These are phyloP conservation scores for Alternaria panax DNA, from an alignment of 2,329 filamentous ascomycete genomes.

Conservation along the genomic window DNA sequence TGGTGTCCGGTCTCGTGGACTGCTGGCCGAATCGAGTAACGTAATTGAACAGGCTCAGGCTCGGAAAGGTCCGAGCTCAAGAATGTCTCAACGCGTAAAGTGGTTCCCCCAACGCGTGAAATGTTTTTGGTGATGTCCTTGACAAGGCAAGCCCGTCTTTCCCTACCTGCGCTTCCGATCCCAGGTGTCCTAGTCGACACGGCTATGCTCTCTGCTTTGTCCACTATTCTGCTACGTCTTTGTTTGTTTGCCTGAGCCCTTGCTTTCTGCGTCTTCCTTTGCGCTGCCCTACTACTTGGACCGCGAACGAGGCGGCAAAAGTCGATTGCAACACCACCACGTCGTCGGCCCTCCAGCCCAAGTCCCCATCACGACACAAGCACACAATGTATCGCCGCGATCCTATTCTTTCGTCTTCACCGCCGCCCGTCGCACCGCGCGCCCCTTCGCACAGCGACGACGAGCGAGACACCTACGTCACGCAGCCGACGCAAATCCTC, in stretches of 20 bases:
- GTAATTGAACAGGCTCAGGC: slow-evolving; percentile 18
- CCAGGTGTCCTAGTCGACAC: not conserved
- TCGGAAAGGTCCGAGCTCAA: slow-evolving; percentile 20
- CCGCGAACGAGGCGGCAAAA: slow-evolving; percentile 8
- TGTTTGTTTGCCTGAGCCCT: slow-evolving; percentile 18
- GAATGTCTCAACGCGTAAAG: slow-evolving; percentile 18
- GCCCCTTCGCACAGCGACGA: slow-evolving; percentile 53
- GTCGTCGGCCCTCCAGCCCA: not conserved
- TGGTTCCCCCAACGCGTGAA: slow-evolving; percentile 13
- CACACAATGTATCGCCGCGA: slow-evolving; percentile 43
- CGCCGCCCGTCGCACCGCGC: slow-evolving; percentile 25
- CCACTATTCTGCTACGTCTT: slow-evolving; percentile 10
- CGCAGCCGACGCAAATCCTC: slow-evolving; percentile 45
- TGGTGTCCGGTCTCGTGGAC: slow-evolving; percentile 5
- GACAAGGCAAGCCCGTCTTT: slow-evolving; percentile 14
- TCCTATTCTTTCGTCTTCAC: slow-evolving; percentile 46
- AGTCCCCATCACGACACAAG: not conserved
- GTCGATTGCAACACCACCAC: not conserved
- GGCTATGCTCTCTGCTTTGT: slow-evolving; percentile 27
- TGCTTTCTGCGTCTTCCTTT: slow-evolving; percentile 10
- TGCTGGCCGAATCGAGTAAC: slow-evolving; percentile 19
- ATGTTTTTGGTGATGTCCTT: slow-evolving; percentile 26
- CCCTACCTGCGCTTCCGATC: slow-evolving; percentile 1
- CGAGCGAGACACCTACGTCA: slow-evolving; percentile 59
- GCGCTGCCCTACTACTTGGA: slow-evolving; percentile 1